phyloP scores from a whole-genome alignment of 371 early-diverging fungal species.

The Haplosporangium sp. region DNA sequence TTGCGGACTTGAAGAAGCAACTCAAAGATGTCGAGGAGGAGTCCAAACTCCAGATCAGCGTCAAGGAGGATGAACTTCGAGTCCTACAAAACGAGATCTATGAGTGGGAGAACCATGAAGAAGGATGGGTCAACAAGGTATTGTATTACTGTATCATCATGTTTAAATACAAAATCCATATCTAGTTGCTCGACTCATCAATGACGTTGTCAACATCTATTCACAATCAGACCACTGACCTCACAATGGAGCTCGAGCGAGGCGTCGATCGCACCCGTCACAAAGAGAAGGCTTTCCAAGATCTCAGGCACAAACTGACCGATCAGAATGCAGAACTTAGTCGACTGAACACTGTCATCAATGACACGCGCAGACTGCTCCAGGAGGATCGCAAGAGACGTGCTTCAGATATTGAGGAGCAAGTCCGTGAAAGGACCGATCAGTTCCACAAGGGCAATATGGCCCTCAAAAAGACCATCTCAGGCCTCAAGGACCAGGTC shows the following conservation, averaged over 20 bases:
- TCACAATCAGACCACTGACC: neutral
- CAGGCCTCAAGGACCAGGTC: conserved; percentile 12
- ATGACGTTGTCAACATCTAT: too few relatives aligned
- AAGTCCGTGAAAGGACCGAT: conserved; percentile 12
- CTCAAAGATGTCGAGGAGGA: conserved; percentile 16
- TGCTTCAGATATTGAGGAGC: conserved; percentile 24
- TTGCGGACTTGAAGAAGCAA: conserved; percentile 17
- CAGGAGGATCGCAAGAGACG: conserved; percentile 20
- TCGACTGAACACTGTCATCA: conserved; percentile 21
- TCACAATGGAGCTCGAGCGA: conserved; percentile 16
- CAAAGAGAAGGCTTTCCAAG: conserved; percentile 16
- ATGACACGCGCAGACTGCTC: conserved; percentile 9
- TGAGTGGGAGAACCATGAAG: conserved; percentile 39
- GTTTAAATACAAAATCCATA: neutral
- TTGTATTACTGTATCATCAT: neutral
- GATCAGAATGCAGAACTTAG: conserved; percentile 19
- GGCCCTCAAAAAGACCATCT: conserved; percentile 56
- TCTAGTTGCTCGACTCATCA: too few relatives aligned
- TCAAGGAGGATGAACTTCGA: conserved; percentile 10
- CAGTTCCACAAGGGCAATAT: conserved; percentile 49
- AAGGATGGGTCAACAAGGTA: conserved; percentile 32
- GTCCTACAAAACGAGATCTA: conserved; percentile 8
- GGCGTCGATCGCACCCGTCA: neutral
- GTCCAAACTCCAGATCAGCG: neutral
- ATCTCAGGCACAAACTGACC: conserved; percentile 7